These are phyloP conservation scores for Halenospora varia DNA, from an alignment of 495 filamentous ascomycete species.

Conservation along the genomic window DNA sequence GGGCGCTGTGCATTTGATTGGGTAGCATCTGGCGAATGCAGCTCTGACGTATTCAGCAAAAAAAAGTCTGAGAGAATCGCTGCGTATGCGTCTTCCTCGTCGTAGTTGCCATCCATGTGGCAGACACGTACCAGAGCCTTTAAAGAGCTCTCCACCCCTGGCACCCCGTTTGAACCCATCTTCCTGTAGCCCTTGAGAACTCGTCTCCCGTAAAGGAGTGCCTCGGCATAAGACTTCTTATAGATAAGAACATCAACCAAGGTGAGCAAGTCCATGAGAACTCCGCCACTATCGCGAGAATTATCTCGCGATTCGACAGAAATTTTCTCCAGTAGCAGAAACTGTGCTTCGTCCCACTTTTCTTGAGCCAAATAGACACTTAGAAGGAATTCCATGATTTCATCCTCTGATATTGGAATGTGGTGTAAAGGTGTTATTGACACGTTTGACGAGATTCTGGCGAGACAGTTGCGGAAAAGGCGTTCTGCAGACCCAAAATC, in stretches of 20 bases:
- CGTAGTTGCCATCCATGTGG: slow-evolving; percentile 2
- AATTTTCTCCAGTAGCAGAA: slow-evolving; percentile 12
- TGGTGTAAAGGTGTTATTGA: neutral
- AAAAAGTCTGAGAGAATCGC: slow-evolving; percentile 11
- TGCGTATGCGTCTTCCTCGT: slow-evolving; percentile 15
- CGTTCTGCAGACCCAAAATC: slow-evolving; percentile 11
- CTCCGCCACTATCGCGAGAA: neutral
- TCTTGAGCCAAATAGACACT: slow-evolving; percentile 6
- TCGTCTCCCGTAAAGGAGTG: slow-evolving; percentile 11
- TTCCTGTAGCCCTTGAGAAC: slow-evolving; percentile 14
- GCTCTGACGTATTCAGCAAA: neutral
- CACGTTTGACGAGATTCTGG: slow-evolving; percentile 3
- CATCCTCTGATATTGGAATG: neutral
- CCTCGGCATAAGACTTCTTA: slow-evolving; percentile 7
- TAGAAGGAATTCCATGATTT: slow-evolving; percentile 5
- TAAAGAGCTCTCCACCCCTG: slow-evolving; percentile 6
- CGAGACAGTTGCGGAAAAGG: slow-evolving; percentile 14
- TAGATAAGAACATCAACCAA: slow-evolving; percentile 11
- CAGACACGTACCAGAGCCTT: slow-evolving; percentile 2
- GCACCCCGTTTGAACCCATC: neutral
- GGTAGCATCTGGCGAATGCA: neutral
- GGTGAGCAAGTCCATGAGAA: slow-evolving; percentile 1
- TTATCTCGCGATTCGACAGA: slow-evolving; percentile 1
- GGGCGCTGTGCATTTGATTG: too few species aligned
- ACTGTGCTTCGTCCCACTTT: slow-evolving; percentile 15